Percentiles rank a stretch among this genome's conserved stretches.
phyloP scores from a whole-genome alignment of 2,329 filamentous ascomycete genomes.

The Hymenoscyphus scutula region DNA sequence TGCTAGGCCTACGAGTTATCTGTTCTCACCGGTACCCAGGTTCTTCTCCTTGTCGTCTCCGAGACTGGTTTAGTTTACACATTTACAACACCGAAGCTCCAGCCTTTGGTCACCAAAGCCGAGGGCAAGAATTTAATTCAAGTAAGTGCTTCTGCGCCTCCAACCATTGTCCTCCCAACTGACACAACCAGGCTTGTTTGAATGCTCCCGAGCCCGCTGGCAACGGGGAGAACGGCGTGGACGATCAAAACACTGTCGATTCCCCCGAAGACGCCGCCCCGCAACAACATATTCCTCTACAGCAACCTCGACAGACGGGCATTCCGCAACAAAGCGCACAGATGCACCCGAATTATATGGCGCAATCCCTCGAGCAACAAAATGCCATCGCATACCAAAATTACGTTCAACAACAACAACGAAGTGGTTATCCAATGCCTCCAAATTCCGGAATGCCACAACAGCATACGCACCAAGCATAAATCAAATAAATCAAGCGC shows the following conservation, averaged over 20 bases:
- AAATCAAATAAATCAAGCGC: constrained; percentile 34
- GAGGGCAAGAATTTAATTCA: constrained; percentile 99
- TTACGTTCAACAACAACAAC: constrained; percentile 72
- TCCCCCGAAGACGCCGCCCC: constrained; percentile 86
- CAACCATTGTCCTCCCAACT: constrained; percentile 6
- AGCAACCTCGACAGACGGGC: constrained; percentile 49
- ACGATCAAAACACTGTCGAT: constrained; percentile 74
- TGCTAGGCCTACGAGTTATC: constrained; percentile 91
- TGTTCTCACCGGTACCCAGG: constrained; percentile 95
- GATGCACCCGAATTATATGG: constrained; percentile 66
- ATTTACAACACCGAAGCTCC: constrained; percentile 96
- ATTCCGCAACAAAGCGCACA: constrained; percentile 60
- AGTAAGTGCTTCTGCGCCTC: constrained; percentile 50
- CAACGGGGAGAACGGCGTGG: constrained; percentile 77
- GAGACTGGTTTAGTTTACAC: constrained; percentile 98
- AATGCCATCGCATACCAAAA: constrained; percentile 81
- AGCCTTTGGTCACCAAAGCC: constrained; percentile 95
- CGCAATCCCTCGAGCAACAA: constrained; percentile 58
- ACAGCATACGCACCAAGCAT: constrained; percentile 78
- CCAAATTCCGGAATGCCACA: constrained; percentile 76
- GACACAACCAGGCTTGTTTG: constrained; percentile 73
- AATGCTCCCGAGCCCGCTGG: constrained; percentile 90
- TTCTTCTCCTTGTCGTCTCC: constrained; percentile 91
- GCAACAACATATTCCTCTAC: constrained; percentile 69
- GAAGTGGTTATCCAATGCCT: constrained; percentile 75